These are phyloP conservation scores for Verticillium dahliae DNA, from an alignment of 2,329 filamentous ascomycete genomes.

Conservation along the genomic window DNA sequence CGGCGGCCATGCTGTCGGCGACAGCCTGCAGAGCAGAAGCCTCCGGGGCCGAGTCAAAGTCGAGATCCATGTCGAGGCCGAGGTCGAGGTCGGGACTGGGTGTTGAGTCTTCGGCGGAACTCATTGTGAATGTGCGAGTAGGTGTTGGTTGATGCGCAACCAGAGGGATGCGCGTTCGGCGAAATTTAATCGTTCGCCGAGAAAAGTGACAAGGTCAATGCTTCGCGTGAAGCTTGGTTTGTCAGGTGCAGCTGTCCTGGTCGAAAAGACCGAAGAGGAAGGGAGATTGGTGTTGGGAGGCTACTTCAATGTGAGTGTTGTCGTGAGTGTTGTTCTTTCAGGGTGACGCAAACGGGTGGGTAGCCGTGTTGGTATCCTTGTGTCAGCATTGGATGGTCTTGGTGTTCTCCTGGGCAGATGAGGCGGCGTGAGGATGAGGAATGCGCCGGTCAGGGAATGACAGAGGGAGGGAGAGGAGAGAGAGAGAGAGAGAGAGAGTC, in stretches of 20 bases:
- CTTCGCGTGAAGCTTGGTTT: not conserved
- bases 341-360: not conserved
- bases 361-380: not conserved
- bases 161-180: not conserved
- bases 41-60: not conserved
- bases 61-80: not conserved
- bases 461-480: too few relatives aligned
- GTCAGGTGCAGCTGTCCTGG: not conserved
- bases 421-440: not conserved
- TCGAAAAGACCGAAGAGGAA: not conserved
- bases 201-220: not conserved
- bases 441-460: not conserved
- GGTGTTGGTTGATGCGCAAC: not conserved
- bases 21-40: conserved; percentile 1
- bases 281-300: not conserved
- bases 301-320: not conserved
- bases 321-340: not conserved
- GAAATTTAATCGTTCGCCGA: not conserved
- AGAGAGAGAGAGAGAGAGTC: not conserved
- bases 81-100: not conserved
- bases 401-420: not conserved
- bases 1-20: conserved; percentile 2
- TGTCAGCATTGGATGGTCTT: not conserved
- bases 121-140: not conserved
- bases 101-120: not conserved